Conservation (phyloP, 805 yeast species). For the Kazachstania bromeliacearum region DNA sequence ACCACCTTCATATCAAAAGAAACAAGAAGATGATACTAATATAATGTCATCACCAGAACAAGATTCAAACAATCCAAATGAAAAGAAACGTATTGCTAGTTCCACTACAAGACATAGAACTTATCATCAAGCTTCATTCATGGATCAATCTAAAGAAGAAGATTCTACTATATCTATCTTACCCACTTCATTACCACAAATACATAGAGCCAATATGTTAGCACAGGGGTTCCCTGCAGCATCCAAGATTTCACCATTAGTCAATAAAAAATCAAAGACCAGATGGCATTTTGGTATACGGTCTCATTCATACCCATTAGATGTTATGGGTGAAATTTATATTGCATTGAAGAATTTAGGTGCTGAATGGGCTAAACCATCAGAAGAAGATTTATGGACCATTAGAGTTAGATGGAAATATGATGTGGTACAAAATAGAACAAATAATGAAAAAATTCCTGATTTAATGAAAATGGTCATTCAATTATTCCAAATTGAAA, state of each 20-base stretch:
- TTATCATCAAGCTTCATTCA: slow-evolving; percentile 27
- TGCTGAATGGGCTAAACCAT: slow-evolving; percentile 95
- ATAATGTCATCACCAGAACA: slow-evolving; percentile 3
- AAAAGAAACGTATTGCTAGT: slow-evolving; percentile 8
- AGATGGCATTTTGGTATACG: slow-evolving; percentile 99
- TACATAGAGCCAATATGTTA: slow-evolving; percentile 88
- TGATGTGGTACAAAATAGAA: slow-evolving; percentile 32
- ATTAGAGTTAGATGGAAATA: slow-evolving; percentile 92
- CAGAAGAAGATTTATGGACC: slow-evolving; percentile 93
- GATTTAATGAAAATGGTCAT: slow-evolving; percentile 95
- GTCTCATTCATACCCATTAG: slow-evolving; percentile 90
- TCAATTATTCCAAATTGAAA: slow-evolving; percentile 90
- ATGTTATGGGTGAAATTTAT: slow-evolving; percentile 97
- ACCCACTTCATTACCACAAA: slow-evolving; percentile 89
- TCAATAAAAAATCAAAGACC: slow-evolving; percentile 79
- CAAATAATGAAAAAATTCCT: slow-evolving; percentile 34
- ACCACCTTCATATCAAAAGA: slow-evolving; percentile 42
- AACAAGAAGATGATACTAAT: slow-evolving; percentile 5
- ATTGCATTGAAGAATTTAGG: slow-evolving; percentile 87
- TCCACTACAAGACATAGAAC: slow-evolving; percentile 25
- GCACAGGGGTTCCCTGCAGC: slow-evolving; percentile 45
- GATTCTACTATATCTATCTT: slow-evolving; percentile 81
- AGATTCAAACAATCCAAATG: slow-evolving; percentile 5
- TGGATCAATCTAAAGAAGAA: slow-evolving; percentile 25
- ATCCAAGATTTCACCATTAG: slow-evolving; percentile 41